A percentile compares a stretch with the other conserved stretches of the same genome.
Evolutionary conservation across 2,329 filamentous ascomycete genomes (phyloP).

Genomic region (Diaporthe australafricana): DNA sequence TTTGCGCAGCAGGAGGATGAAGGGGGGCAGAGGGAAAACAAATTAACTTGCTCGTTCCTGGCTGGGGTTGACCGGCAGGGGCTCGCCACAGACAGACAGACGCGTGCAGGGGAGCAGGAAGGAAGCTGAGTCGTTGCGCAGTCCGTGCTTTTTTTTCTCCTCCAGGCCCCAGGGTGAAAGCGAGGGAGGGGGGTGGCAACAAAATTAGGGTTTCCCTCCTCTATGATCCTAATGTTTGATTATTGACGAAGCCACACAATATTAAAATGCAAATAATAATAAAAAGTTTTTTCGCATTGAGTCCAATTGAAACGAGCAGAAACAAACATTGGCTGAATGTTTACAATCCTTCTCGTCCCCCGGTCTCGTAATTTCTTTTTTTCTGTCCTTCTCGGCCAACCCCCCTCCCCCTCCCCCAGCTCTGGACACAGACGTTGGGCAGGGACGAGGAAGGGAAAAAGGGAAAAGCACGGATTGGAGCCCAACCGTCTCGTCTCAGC

Average conservation of each 20-base stretch:
- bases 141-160: background rate
- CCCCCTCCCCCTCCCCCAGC: background rate
- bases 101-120: constrained; percentile 6
- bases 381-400: background rate
- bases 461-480: too few species aligned
- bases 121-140: constrained; percentile 3
- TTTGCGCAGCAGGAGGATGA: background rate
- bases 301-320: constrained; percentile 19
- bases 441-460: too few species aligned
- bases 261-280: constrained; percentile 1
- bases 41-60: constrained; percentile 16
- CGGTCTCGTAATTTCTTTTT: constrained; percentile 21
- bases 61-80: background rate
- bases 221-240: background rate
- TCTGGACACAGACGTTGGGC: background rate
- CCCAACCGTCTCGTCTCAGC: constrained; percentile 24
- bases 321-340: constrained; percentile 6
- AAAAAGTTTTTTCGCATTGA: constrained; percentile 1
- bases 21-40: background rate
- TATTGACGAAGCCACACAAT: constrained; percentile 20
- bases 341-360: background rate
- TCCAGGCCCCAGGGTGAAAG: background rate
- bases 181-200: constrained; percentile 3
- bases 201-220: constrained; percentile 15
- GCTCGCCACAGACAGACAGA: too few species aligned